phyloP scores from a whole-genome alignment of 2,329 filamentous ascomycete genomes.

The Arthrocladium fulminans region DNA sequence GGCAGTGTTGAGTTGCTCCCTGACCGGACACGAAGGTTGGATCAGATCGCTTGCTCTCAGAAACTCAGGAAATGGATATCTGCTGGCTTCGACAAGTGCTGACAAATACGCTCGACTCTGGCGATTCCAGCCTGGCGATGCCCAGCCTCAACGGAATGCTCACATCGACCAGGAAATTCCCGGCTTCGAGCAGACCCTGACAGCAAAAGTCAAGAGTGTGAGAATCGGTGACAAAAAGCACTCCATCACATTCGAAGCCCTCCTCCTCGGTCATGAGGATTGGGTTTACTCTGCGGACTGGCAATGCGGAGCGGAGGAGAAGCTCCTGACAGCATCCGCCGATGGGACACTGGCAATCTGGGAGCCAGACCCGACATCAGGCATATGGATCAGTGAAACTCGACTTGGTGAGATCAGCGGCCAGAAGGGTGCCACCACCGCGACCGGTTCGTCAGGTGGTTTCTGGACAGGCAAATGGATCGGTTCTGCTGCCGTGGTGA shows the following conservation, averaged over 20 bases:
- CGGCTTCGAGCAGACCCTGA: slow-evolving; percentile 46
- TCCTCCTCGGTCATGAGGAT: slow-evolving; percentile 91
- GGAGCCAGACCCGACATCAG: slow-evolving; percentile 73
- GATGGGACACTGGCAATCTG: slow-evolving; percentile 93
- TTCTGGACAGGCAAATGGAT: slow-evolving; percentile 97
- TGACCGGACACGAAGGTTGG: slow-evolving; percentile 92
- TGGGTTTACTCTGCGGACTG: slow-evolving; percentile 91
- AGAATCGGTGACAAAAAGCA: slow-evolving; percentile 54
- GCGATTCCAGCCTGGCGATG: slow-evolving; percentile 64
- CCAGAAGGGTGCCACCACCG: slow-evolving; percentile 91
- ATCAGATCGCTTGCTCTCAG: slow-evolving; percentile 76
- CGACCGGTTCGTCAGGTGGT: slow-evolving; percentile 88
- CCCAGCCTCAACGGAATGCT: neutral
- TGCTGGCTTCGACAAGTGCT: slow-evolving; percentile 89
- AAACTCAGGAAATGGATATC: slow-evolving; percentile 56
- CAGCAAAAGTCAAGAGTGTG: slow-evolving; percentile 82
- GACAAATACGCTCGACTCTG: slow-evolving; percentile 95
- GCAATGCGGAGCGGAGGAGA: slow-evolving; percentile 52
- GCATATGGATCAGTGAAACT: slow-evolving; percentile 81
- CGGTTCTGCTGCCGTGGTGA: slow-evolving; percentile 57
- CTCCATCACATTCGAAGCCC: slow-evolving; percentile 82
- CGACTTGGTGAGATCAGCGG: slow-evolving; percentile 87
- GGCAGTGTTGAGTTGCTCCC: slow-evolving; percentile 57
- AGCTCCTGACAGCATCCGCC: slow-evolving; percentile 80
- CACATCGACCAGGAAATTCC: slow-evolving; percentile 30